Evolutionary conservation across 305 asterid genomes (phyloP), one percentile per base, ranked within the genome.

Genomic region (Plantago coronopus): DNA sequence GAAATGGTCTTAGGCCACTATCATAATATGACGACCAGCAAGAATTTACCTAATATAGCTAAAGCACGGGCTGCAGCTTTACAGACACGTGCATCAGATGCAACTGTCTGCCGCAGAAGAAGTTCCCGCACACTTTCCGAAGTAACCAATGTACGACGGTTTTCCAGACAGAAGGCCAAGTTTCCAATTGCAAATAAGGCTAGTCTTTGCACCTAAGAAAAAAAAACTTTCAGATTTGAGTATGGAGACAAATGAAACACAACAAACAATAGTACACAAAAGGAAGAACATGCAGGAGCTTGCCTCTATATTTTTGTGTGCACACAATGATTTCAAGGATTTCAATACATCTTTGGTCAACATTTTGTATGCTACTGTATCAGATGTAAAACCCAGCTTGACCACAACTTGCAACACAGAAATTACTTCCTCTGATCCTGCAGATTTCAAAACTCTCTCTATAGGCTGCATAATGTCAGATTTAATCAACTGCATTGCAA

Each of bases 51-150:
- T 73, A 94, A 80, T 66, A 94, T 84, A 59, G 99, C 99, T 69
- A 94, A 76, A 74, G 88, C 95, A 73, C 99, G 99, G 56, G 95
- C 86, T 29, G 99, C 97, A 77, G 96, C 97, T 85, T 87, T 94
- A 62, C 83, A 78, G 61, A 94, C 97, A 34, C 75, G 79, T 56
- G 85, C 66, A 56, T 90, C 95, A 45, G 95, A 74, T 59, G 85
- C 82, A 76, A 80, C 80, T 55, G 97, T 89, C 74, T 87, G 76
- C 57, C 94, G 93, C 79, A 87, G 74, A 81, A 94, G 99, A 74
- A 94, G 96, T 68, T 94, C 96, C 16, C 93, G 74, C 61, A 94
- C 76, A 79, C 99, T 94, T 83, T 94, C 97, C 60, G 99, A 90
- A 65, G 97, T 81, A 63, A 86, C 88, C 54, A 94, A 83, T 11